Evolutionary conservation across 2,329 filamentous ascomycete species (phyloP).

Genomic region (Triangularia verruculosa): DNA sequence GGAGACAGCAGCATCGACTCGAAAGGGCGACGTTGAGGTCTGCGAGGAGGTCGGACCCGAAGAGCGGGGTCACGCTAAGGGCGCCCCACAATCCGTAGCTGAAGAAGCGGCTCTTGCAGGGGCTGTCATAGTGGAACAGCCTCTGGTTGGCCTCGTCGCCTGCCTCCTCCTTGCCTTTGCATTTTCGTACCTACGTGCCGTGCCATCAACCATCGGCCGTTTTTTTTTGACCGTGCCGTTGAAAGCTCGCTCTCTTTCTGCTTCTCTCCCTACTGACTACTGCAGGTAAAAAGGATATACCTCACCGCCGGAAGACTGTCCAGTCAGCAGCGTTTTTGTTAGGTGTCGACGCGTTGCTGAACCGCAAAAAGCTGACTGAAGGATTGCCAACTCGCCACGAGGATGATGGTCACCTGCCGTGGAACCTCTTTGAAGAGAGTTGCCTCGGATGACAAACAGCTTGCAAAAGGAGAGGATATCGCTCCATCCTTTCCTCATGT

Average conservation of each 20-base stretch:
- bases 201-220: not conserved
- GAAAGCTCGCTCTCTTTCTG: not conserved
- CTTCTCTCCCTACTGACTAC: not conserved
- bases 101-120: not conserved
- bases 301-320: conserved; percentile 11
- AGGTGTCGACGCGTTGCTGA: not conserved
- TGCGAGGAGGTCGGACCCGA: conserved; percentile 1
- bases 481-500: conserved; percentile 2
- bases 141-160: not conserved
- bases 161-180: conserved; percentile 14
- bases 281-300: not conserved
- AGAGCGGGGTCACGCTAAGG: conserved; percentile 11
- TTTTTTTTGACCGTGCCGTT: not conserved
- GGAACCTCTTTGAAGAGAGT: not conserved
- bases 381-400: not conserved
- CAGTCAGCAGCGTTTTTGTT: not conserved
- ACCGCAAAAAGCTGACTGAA: not conserved
- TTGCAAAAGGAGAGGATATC: not conserved
- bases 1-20: not conserved
- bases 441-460: conserved; percentile 9
- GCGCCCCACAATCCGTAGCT: not conserved
- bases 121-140: not conserved
- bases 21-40: not conserved
- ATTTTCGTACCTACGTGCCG: conserved; percentile 2
- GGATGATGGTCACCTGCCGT: not conserved